Evolutionary conservation across 768 basidiomycete species (phyloP).

Genomic region (Flagelloscypha sp.): DNA sequence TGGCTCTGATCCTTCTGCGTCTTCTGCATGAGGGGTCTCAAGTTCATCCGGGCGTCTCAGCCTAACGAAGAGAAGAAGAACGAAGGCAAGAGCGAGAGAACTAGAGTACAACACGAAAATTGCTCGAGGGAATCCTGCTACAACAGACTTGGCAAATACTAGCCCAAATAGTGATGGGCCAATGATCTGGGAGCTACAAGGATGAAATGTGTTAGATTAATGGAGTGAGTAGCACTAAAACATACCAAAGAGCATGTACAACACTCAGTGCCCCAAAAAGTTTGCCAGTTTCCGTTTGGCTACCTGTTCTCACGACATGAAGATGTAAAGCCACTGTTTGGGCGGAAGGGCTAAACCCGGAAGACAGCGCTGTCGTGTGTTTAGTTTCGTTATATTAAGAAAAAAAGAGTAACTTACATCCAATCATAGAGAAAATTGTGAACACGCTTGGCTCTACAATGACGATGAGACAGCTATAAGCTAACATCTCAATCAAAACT

Average conservation of each 20-base stretch:
- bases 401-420: too few species aligned
- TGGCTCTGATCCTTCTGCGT: neutral
- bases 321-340: slow-evolving; percentile 68
- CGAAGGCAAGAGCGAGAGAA: slow-evolving; percentile 32
- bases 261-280: slow-evolving; percentile 80
- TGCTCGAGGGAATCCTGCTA: slow-evolving; percentile 54
- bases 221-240: slow-evolving; percentile 9
- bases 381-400: too few species aligned
- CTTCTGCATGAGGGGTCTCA: slow-evolving; percentile 11
- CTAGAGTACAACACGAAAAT: slow-evolving; percentile 55
- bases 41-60: too few species aligned
- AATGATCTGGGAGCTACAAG: slow-evolving; percentile 51
- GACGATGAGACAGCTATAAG: slow-evolving; percentile 43
- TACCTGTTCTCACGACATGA: slow-evolving; percentile 43
- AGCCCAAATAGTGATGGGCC: slow-evolving; percentile 69
- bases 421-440: slow-evolving; percentile 37
- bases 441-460: slow-evolving; percentile 42
- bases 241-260: slow-evolving; percentile 57
- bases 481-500: slow-evolving; percentile 43
- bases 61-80: slow-evolving; percentile 40
- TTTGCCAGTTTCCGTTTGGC: slow-evolving; percentile 49
- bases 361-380: too few species aligned
- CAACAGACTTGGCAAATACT: slow-evolving; percentile 64
- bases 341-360: slow-evolving; percentile 56
- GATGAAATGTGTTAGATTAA: slow-evolving; percentile 3